These are phyloP conservation scores for Trichoderma orchidacearum DNA, from an alignment of 495 filamentous ascomycete species.

Conservation along the genomic window DNA sequence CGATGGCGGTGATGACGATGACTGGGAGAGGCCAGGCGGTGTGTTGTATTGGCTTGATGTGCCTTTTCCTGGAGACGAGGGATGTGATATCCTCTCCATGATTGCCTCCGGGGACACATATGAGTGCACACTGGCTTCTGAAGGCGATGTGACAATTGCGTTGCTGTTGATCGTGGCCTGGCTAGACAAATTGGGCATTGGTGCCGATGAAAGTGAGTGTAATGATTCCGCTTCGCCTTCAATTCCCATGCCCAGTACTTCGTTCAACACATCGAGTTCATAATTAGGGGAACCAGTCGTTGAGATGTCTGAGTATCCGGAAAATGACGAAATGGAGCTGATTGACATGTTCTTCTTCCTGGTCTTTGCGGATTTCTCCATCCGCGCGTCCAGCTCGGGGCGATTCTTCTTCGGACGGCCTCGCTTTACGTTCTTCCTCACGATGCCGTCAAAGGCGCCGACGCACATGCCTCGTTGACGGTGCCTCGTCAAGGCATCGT, in stretches of 20 bases:
- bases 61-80: conserved; percentile 33
- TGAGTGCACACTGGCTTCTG: conserved; percentile 21
- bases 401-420: conserved; percentile 33
- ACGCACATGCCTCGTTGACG: conserved; percentile 90
- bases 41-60: conserved; percentile 21
- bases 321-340: conserved; percentile 27
- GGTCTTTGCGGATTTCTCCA: conserved; percentile 46
- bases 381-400: conserved; percentile 45
- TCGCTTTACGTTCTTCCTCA: conserved; percentile 43
- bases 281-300: conserved; percentile 24
- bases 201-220: conserved; percentile 18
- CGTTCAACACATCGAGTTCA: conserved; percentile 27
- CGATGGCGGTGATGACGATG: conserved; percentile 27
- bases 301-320: conserved; percentile 35
- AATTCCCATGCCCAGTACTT: conserved; percentile 19
- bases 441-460: conserved; percentile 74
- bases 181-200: conserved; percentile 18
- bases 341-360: conserved; percentile 33
- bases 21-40: conserved; percentile 34
- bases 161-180: background rate
- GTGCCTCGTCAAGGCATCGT: conserved; percentile 89
- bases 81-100: conserved; percentile 22
- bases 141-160: conserved; percentile 16
- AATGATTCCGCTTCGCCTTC: conserved; percentile 13
- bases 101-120: conserved; percentile 15